Evolutionary conservation across 805 yeast genomes (phyloP), one percentile per base, ranked within the genome.

Genomic region (Kuraishia hungarica): DNA sequence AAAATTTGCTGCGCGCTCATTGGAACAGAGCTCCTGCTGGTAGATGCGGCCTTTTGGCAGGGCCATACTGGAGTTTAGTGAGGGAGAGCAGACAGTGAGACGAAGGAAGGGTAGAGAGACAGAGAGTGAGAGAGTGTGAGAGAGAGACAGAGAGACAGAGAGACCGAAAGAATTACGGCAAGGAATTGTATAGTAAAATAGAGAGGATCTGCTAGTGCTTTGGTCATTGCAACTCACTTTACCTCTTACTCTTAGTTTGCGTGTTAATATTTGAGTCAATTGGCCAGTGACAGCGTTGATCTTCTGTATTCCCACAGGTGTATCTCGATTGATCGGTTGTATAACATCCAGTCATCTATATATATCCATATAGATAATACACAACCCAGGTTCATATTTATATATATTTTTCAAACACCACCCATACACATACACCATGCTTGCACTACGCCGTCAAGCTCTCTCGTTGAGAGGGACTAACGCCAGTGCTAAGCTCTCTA

Each of bases 391-490:
- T 47, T 15, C 26, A 47, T n/a, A 47, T n/a, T 13, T 47, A 43
- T 43, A 28, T 35, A 6, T 35, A 35, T 35, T 26, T 6, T 26
- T 26, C 29, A 5, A 26, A 5, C 5, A 6, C 29, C 29, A 35
- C n/a, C 5, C n/a, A 35, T 35, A 6, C 43, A 13, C 43, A 35
- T 13, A 13, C 43, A 47, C 49, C 22, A 64, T 55, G 61, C 64
- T 51, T 56, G 62, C 50, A 61, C 59, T 59, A 60, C 60, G 57
- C 56, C 65, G 53, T 57, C 59, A 52, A 61, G 59, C 54, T 50
- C 59, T 23, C 28, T 56, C 35, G 51, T 58, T 39, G 26, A 61
- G n/a, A 63, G 62, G 56, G 22, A 24, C n/a, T n/a, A n/a, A 48
- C 35, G 10, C 48, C 22, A 29, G 48, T 19, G 24, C 22, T 26